Percentiles rank a stretch among this genome's conserved stretches.
phyloP scores from a whole-genome alignment of 495 filamentous ascomycete genomes.

The Neurospora sp. region DNA sequence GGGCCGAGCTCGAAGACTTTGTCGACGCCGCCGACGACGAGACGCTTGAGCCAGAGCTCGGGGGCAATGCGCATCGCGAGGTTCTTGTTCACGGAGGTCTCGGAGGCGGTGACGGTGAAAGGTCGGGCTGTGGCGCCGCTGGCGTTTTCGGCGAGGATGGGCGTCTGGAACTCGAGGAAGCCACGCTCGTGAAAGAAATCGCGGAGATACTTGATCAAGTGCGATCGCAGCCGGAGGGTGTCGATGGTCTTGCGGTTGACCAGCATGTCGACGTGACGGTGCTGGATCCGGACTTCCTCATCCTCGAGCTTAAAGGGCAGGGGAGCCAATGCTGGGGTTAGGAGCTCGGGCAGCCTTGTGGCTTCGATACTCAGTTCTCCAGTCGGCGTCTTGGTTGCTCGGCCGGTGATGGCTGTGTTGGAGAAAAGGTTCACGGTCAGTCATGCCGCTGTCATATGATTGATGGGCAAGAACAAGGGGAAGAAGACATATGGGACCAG shows the following conservation, averaged over 20 bases:
- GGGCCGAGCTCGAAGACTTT: constrained; percentile 88
- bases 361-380: constrained; percentile 74
- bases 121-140: constrained; percentile 80
- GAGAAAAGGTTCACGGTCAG: background rate
- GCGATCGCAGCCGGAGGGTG: constrained; percentile 60
- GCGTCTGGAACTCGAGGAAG: constrained; percentile 84
- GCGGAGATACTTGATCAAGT: constrained; percentile 63
- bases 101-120: constrained; percentile 65
- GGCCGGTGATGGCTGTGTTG: constrained; percentile 49
- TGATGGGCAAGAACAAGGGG: background rate
- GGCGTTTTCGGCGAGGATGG: constrained; percentile 65
- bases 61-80: constrained; percentile 78
- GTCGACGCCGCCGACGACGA: constrained; percentile 88
- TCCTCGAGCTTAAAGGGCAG: constrained; percentile 57
- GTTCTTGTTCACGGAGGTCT: constrained; percentile 50
- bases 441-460: background rate
- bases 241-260: constrained; percentile 56
- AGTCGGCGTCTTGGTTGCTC: constrained; percentile 55
- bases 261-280: constrained; percentile 75
- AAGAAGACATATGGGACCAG: constrained; percentile 36
- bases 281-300: constrained; percentile 53
- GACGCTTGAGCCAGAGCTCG: constrained; percentile 91
- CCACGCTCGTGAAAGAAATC: constrained; percentile 57
- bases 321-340: constrained; percentile 68
- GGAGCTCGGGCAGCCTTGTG: constrained; percentile 52